Percentiles rank a stretch among this genome's conserved stretches.
Evolutionary conservation across 257 asterid genomes (phyloP).

Genomic region (Solanum raphanifolium): DNA sequence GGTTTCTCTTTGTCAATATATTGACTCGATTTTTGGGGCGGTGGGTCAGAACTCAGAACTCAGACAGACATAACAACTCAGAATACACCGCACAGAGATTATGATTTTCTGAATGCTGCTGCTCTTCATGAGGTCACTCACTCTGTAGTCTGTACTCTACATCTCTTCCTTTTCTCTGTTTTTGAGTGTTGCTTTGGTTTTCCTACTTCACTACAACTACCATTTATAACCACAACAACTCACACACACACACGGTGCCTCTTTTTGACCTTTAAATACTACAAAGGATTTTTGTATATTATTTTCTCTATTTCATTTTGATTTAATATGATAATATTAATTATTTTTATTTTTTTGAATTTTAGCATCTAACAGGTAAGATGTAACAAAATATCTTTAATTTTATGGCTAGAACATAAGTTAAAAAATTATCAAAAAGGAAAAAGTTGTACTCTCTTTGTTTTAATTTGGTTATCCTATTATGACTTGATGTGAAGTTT

Average conservation of each 20-base stretch:
- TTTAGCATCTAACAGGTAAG: not conserved
- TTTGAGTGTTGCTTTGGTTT: conserved; percentile 1
- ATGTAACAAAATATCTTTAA: not conserved
- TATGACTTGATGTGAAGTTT: not conserved
- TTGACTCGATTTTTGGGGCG: not conserved
- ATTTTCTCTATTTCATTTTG: too few relatives aligned
- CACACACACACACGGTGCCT: not conserved
- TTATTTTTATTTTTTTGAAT: too few relatives aligned
- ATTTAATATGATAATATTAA: not conserved
- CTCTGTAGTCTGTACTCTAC: too few relatives aligned
- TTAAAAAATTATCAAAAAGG: too few relatives aligned
- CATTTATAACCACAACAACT: too few relatives aligned
- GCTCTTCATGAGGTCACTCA: not conserved
- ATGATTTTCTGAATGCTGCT: not conserved
- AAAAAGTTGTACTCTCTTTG: not conserved
- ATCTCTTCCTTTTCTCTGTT: not conserved
- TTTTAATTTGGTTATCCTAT: too few relatives aligned
- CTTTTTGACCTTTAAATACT: not conserved
- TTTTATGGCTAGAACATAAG: not conserved
- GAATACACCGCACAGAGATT: not conserved
- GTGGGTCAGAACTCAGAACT: not conserved
- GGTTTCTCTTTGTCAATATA: not conserved
- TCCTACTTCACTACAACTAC: not conserved
- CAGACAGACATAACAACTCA: not conserved
- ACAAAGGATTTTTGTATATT: too few relatives aligned